Percentiles rank a stretch among this genome's conserved stretches.
Evolutionary conservation across 176 grass and related monocot species (phyloP).

Genomic region (Carex kokanica): DNA sequence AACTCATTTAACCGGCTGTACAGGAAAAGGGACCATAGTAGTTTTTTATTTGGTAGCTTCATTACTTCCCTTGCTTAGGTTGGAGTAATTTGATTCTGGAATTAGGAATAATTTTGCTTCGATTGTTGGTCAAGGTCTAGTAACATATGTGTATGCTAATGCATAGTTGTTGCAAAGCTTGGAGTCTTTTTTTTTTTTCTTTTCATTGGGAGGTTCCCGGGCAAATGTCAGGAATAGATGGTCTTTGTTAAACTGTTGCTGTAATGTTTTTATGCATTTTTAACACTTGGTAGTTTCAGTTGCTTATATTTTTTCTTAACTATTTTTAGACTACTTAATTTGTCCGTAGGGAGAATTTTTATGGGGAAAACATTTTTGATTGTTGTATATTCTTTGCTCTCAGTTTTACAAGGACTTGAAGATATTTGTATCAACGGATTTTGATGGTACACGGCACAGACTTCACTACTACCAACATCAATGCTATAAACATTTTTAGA

Average conservation of each 20-base stretch:
- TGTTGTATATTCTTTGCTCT: slow-evolving; percentile 1
- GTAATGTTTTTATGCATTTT: not conserved
- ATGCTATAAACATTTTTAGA: not conserved
- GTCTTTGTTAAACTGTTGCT: not conserved
- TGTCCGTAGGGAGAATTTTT: not conserved
- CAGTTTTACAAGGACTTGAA: not conserved
- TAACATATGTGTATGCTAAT: not conserved
- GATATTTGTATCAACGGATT: not conserved
- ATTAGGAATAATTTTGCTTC: slow-evolving; percentile 10
- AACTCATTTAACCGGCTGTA: slow-evolving; percentile 15
- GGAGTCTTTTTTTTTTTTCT: not conserved
- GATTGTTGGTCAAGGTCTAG: not conserved
- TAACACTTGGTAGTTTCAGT: slow-evolving; percentile 6
- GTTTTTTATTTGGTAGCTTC: not conserved
- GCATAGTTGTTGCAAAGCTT: not conserved
- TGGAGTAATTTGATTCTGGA: slow-evolving; percentile 1
- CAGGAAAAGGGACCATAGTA: slow-evolving; percentile 9
- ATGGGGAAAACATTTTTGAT: not conserved
- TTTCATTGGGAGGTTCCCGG: not conserved
- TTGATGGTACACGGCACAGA: not conserved
- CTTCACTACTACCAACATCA: not conserved
- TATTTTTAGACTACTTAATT: slow-evolving; percentile 14
- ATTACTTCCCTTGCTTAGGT: not conserved
- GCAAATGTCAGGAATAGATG: not conserved
- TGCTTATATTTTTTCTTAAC: slow-evolving; percentile 8